These are phyloP conservation scores for Ustilago trichophora DNA, from an alignment of 1,284 basidiomycete species.

Conservation along the genomic window DNA sequence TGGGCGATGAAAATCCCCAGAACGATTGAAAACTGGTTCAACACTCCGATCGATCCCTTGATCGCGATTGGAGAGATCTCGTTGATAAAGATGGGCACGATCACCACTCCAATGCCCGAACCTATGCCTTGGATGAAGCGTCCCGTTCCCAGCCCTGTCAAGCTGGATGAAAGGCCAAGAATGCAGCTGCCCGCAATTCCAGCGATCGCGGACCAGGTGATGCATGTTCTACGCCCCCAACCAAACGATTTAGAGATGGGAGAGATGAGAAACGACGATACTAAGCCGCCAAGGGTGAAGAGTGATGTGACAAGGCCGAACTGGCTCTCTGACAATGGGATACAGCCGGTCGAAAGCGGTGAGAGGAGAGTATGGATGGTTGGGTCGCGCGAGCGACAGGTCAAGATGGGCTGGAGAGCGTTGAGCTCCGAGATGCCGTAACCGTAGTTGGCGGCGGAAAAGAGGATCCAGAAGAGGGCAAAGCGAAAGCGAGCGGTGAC, in stretches of 20 bases:
- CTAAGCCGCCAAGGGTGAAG: conserved; percentile 86
- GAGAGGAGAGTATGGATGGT: conserved; percentile 6
- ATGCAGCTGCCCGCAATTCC: conserved; percentile 22
- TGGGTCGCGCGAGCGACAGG: conserved; percentile 28
- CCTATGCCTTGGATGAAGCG: conserved; percentile 78
- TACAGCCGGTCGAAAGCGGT: too few relatives aligned
- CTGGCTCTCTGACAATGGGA: too few relatives aligned
- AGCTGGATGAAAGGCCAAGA: conserved; percentile 14
- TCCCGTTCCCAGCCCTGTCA: conserved; percentile 24
- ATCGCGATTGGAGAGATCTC: conserved; percentile 80
- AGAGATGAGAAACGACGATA: conserved; percentile 69
- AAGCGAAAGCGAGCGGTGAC: conserved; percentile 39
- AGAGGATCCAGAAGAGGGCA: conserved; percentile 52
- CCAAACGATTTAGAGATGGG: conserved; percentile 28
- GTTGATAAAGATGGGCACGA: conserved; percentile 84
- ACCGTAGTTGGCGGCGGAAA: conserved; percentile 59
- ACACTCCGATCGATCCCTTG: conserved; percentile 78
- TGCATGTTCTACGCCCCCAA: conserved; percentile 27
- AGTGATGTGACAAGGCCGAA: conserved; percentile 84
- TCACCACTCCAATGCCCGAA: conserved; percentile 83
- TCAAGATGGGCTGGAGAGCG: conserved; percentile 53
- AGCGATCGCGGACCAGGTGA: conserved; percentile 28
- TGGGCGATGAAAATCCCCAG: conserved; percentile 67
- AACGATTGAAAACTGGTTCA: conserved; percentile 73
- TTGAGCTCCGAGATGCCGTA: conserved; percentile 64